Evolutionary conservation across 176 grass and related monocot genomes (phyloP).

Genomic region (Chloris gayana): DNA sequence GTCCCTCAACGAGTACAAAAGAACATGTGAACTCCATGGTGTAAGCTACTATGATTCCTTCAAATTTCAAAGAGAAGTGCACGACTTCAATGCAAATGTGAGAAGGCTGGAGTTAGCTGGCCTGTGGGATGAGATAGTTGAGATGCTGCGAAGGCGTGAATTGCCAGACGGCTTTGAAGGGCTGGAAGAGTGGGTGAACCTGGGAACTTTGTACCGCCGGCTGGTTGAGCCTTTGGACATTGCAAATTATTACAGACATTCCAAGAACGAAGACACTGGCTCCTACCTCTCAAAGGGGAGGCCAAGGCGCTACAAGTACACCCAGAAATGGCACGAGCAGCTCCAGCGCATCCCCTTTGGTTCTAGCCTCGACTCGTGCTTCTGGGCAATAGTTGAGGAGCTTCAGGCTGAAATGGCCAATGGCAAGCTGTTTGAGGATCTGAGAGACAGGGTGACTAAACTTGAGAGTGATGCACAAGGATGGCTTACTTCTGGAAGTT

Average conservation of each 20-base stretch:
- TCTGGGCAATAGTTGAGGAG: conserved; percentile 89
- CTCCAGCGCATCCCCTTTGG: conserved; percentile 47
- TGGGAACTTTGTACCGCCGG: conserved; percentile 72
- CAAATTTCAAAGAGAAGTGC: conserved; percentile 78
- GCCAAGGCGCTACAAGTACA: conserved; percentile 80
- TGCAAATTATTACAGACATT: conserved; percentile 96
- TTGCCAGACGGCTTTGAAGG: conserved; percentile 82
- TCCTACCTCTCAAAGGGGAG: conserved; percentile 80
- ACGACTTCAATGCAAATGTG: conserved; percentile 88
- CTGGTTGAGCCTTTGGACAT: conserved; percentile 96
- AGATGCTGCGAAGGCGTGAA: conserved; percentile 81
- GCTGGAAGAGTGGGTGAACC: conserved; percentile 69
- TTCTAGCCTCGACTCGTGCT: conserved; percentile 77
- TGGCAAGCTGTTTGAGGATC: conserved; percentile 53
- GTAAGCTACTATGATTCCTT: conserved; percentile 87
- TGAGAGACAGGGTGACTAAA: conserved; percentile 64
- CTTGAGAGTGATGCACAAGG: conserved; percentile 62
- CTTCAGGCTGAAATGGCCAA: conserved; percentile 69
- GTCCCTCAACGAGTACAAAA: conserved; percentile 63
- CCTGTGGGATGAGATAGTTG: conserved; percentile 92
- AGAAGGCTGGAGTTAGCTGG: conserved; percentile 75
- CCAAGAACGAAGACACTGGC: conserved; percentile 91
- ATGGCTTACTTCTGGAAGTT: conserved; percentile 63
- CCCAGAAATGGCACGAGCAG: conserved; percentile 87
- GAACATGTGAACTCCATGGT: conserved; percentile 61